These are phyloP conservation scores for Arctostaphylos glauca DNA, from an alignment of 148 eudicot genomes.

Conservation along the genomic window DNA sequence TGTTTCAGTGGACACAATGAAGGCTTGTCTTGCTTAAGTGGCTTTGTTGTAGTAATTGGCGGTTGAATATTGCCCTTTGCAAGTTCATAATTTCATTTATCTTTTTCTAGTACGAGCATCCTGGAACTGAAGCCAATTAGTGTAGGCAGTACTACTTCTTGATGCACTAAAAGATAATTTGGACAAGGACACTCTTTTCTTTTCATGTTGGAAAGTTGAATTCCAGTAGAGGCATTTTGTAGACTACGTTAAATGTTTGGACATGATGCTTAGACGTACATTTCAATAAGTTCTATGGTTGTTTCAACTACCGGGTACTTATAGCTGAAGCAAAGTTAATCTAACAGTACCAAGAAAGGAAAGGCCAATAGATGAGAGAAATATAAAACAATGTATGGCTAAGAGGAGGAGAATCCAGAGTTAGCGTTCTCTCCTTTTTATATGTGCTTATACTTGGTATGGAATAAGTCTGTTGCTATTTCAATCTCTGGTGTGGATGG, in stretches of 20 bases:
- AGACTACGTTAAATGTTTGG: neutral
- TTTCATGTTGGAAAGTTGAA: neutral
- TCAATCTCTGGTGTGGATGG: neutral
- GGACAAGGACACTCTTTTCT: neutral
- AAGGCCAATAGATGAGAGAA: neutral
- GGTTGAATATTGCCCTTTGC: neutral
- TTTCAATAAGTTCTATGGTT: neutral
- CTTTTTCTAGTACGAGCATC: neutral
- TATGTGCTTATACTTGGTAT: neutral
- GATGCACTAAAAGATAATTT: neutral
- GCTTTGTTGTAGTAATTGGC: neutral
- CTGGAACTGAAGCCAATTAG: neutral
- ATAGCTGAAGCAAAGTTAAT: neutral
- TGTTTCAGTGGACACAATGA: neutral
- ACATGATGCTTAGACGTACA: neutral
- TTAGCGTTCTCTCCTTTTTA: neutral
- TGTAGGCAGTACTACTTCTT: neutral
- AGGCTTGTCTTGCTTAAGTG: neutral
- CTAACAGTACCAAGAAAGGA: neutral
- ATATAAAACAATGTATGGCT: neutral
- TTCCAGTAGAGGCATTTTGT: neutral
- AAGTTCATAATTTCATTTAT: neutral
- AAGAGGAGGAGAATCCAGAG: slow-evolving; percentile 3
- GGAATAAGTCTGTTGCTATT: neutral
- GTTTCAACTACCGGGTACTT: neutral